Percentiles rank a stretch among this genome's conserved stretches.
Evolutionary conservation across 2,329 filamentous ascomycete genomes (phyloP).

Genomic region (Neofusicoccum umdonicola): DNA sequence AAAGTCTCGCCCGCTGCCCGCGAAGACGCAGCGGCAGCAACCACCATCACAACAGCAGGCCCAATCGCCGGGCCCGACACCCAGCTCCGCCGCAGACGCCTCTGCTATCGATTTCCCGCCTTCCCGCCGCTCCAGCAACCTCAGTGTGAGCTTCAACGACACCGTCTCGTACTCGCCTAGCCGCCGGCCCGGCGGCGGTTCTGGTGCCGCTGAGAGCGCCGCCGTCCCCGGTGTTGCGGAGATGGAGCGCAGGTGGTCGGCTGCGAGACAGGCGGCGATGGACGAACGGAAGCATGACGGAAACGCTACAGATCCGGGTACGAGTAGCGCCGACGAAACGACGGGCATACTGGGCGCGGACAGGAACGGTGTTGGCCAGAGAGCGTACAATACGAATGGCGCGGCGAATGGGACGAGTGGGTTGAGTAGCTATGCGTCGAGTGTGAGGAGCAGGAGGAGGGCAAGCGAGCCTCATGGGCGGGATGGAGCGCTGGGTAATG

Average conservation of each 20-base stretch:
- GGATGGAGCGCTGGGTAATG: slow-evolving; percentile 24
- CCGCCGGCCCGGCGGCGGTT: neutral
- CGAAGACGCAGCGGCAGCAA: neutral
- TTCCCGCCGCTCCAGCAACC: neutral
- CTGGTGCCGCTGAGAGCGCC: neutral
- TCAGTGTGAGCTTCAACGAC: slow-evolving; percentile 11
- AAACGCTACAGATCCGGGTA: neutral
- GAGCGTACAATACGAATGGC: slow-evolving; percentile 9
- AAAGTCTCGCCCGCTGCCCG: neutral
- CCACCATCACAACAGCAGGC: neutral
- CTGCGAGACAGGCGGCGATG: neutral
- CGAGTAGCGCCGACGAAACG: slow-evolving; percentile 17
- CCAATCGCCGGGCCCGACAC: neutral
- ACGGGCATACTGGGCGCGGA: slow-evolving; percentile 12
- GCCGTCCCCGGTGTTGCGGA: slow-evolving; percentile 1
- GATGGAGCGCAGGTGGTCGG: slow-evolving; percentile 5
- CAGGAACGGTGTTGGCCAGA: neutral
- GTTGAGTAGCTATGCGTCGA: neutral
- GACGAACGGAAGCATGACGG: neutral
- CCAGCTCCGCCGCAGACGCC: neutral
- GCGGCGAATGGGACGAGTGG: neutral
- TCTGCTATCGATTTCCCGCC: neutral
- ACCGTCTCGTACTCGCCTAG: neutral
- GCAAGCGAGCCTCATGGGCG: slow-evolving; percentile 11
- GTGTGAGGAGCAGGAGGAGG: neutral